Evolutionary conservation across 2,329 filamentous ascomycete species (phyloP), one percentile per base, ranked within the genome.

Genomic region (Colletotrichum salicis): DNA sequence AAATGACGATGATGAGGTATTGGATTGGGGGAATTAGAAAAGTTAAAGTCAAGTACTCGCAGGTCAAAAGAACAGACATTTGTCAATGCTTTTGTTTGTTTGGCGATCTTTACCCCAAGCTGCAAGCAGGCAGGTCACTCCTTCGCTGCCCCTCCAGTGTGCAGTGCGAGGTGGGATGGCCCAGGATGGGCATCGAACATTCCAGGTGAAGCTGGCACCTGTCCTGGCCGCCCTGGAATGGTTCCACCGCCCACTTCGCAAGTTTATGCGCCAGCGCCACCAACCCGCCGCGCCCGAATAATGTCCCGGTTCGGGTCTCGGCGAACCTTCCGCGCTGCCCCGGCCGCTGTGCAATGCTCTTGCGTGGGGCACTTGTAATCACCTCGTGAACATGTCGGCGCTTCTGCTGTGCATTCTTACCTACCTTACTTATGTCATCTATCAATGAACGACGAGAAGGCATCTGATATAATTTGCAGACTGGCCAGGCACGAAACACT

Each of bases 131-230:
- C 7, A 61, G 55, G 63, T 45, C 41, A 48, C 41, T 48, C 19
- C 41, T 48, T 48, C 8, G 11, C 41, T 48, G 41, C 19, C 41
- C 41, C 41, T 22, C 37, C 37, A 15, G 19, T 19, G 37, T 15
- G 37, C 41, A 48, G 41, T 52, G 29, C 45, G 29, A 52, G 52
- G 58, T 51, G 24, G 59, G 57, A n/a, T 59, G 45, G 58, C 58
- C 54, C 37, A 41, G 59, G 59, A 13, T 63, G 54, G 59, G 69
- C 41, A 48, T 68, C 66, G 69, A 71, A 71, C 65, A 59, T 71
- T 71, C 69, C 65, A 71, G 69, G 69, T 64, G 69, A 71, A 54
- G 65, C 69, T 55, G 48, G 69, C 69, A 71, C 54, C 58, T 59
- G 29, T 45, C 35, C 19, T 35, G 41, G 60, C 61, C 59, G 41